These are phyloP conservation scores for Funneliformis caledonium DNA, from an alignment of 371 early-diverging fungal genomes.

Conservation along the genomic window DNA sequence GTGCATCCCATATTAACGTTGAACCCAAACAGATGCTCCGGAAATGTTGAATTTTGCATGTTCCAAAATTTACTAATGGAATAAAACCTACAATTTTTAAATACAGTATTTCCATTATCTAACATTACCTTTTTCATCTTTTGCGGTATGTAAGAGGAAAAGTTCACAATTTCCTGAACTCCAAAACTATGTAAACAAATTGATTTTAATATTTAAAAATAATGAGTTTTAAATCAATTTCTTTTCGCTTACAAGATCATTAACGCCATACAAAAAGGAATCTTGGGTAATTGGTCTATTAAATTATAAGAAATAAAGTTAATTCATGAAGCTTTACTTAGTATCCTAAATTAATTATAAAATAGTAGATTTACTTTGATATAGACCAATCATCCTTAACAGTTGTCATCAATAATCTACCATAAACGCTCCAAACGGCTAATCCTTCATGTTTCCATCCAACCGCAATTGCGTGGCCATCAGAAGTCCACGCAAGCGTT, in stretches of 20 bases:
- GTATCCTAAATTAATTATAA: neutral
- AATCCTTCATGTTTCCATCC: constrained; percentile 69
- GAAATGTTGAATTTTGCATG: too few species aligned
- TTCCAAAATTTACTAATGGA: too few species aligned
- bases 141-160: constrained; percentile 55
- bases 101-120: constrained; percentile 9
- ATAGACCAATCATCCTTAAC: constrained; percentile 57
- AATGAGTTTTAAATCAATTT: neutral
- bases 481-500: constrained; percentile 73
- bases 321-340: neutral
- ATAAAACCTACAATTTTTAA: too few species aligned
- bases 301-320: neutral
- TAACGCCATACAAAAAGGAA: constrained; percentile 61
- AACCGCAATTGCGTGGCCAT: constrained; percentile 78
- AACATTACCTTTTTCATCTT: constrained; percentile 46
- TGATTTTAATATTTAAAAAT: constrained; percentile 1
- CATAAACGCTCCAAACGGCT: constrained; percentile 83
- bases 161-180: constrained; percentile 73
- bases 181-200: constrained; percentile 67
- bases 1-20: too few species aligned
- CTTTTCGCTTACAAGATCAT: constrained; percentile 58
- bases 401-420: constrained; percentile 67
- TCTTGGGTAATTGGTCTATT: constrained; percentile 54
- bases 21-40: too few species aligned
- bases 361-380: constrained; percentile 4